Evolutionary conservation across 768 basidiomycete genomes (phyloP).

Genomic region (Russula sp.): DNA sequence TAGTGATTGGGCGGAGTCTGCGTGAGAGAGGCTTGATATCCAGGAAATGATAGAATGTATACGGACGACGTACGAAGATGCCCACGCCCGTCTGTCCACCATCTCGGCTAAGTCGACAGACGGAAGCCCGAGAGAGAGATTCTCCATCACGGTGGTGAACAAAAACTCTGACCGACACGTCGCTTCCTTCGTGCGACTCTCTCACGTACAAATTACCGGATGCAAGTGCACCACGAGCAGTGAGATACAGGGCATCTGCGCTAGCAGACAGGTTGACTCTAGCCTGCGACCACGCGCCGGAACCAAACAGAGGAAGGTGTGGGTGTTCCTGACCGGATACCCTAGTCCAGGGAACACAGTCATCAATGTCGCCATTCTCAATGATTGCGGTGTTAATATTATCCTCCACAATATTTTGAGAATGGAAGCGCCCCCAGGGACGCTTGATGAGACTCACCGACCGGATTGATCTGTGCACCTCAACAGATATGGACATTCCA

Average conservation of each 20-base stretch:
- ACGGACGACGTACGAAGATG: constrained; percentile 30
- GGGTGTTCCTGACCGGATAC: constrained; percentile 21
- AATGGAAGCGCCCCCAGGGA: constrained; percentile 19
- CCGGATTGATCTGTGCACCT: neutral
- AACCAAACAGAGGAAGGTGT: constrained; percentile 18
- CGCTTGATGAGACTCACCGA: constrained; percentile 4
- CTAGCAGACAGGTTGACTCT: constrained; percentile 28
- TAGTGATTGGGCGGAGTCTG: constrained; percentile 16
- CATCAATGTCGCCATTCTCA: neutral
- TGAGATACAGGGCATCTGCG: constrained; percentile 28
- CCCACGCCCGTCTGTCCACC: constrained; percentile 31
- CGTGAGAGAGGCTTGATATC: neutral
- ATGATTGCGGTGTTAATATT: neutral
- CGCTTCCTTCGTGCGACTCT: constrained; percentile 9
- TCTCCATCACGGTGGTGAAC: constrained; percentile 26
- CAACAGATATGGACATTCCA: constrained; percentile 12
- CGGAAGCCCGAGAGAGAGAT: constrained; percentile 26
- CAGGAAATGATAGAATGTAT: neutral
- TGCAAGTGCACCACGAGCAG: constrained; percentile 26
- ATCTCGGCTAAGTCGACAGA: constrained; percentile 28
- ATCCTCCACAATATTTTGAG: neutral
- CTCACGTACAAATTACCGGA: constrained; percentile 17
- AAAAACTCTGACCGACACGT: constrained; percentile 29
- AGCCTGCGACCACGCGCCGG: constrained; percentile 22
- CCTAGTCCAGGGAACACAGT: constrained; percentile 1